Evolutionary conservation across 345 rosid genomes (phyloP), one percentile per base, ranked within the genome.

Genomic region (Lumnitzera racemosa): DNA sequence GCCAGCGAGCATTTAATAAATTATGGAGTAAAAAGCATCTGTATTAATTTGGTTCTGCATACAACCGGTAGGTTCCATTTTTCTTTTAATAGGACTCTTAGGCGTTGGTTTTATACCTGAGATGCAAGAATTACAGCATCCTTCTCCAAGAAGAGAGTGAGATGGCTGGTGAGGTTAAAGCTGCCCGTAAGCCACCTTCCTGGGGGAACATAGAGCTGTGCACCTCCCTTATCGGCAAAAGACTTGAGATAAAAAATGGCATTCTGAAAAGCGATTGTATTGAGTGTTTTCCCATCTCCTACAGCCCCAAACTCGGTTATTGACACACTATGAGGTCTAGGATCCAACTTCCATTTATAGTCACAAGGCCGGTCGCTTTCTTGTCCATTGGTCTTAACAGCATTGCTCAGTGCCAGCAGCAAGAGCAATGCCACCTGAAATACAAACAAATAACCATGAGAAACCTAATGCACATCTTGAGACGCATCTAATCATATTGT

Each of bases 141-240:
- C 69, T 86, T 92, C 64, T 81, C 97, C 66, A 92, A 67, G 77
- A 89, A 92, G 64, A 92, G 86, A 11, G 99, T 92, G 65, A 92
- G 99, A 67, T 87, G 99, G 77, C 95, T 92, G 0, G 99, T 92
- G 60, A 92, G 97, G 58, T 88, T 92, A 78, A 92, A 77, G 70
- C 99, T 87, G 59, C 95, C 99, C 0, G 96, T 89, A 25, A 92
- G 94, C 97, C 96, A 92, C 72, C 78, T 80, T 29, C 98, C 98
- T 0, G 95, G 82, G 0, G 98, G 95, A 51, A 92, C 87, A 49
- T 92, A 92, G 27, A 92, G 96, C 81, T 92, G 96, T 51, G 98
- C 99, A 24, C 98, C 98, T 14, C 98, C 98, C 70, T 92, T 92
- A 65, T 92, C 97, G 0, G 97, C 90, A 52, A 92, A 92, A 0